Base-by-base conservation (phyloP, 345 rosid genomes). In the Passiflora organensis region DNA sequence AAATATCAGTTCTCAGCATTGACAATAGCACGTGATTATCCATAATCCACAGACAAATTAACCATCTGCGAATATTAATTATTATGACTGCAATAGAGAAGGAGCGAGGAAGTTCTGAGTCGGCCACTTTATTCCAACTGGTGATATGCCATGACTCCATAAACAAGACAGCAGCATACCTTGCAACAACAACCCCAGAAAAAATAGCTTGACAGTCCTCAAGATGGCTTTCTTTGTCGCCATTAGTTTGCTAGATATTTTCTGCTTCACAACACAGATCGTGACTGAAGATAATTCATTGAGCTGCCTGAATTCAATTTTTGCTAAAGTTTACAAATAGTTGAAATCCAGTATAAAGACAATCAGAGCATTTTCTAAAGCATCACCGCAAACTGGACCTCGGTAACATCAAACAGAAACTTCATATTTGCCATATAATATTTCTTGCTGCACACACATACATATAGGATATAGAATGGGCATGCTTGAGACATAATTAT, bases 131-230 rank as follows among this genome's bases (percentile, higher is more conserved):
- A 47, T 34, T n/a, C 16, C 20, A n/a, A 34, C 22, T 19, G 4
- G 62, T 11, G 32, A 13, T 17, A 44, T 21, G 14, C 51, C 51
- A 56, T 16, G 41, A 55, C 13, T 14, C 32, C 41, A 49, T 12
- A 1, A 51, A 19, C 43, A 10, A 13, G 21, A 66, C 48, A 28
- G 58, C 20, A 36, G 14, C 47, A 41, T 64, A 81, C 87, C 87
- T 81, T 81, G 87, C 48, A 81, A 72, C 67, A 76, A 52, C 59
- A 81, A 43, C 25, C 83, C 87, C 23, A 81, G 42, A 43, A 74
- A 67, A 65, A 78, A 76, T 56, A 78, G 78, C 60, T 72, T 76
- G 34, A 70, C 15, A 13, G 83, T 65, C 70, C 83, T 69, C 57
- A 64, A 25, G 17, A 65, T 36, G 15, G 65, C 83, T 70, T 78